These are phyloP conservation scores for Inga oerstediana DNA, from an alignment of 306 rosid species.

Conservation along the genomic window DNA sequence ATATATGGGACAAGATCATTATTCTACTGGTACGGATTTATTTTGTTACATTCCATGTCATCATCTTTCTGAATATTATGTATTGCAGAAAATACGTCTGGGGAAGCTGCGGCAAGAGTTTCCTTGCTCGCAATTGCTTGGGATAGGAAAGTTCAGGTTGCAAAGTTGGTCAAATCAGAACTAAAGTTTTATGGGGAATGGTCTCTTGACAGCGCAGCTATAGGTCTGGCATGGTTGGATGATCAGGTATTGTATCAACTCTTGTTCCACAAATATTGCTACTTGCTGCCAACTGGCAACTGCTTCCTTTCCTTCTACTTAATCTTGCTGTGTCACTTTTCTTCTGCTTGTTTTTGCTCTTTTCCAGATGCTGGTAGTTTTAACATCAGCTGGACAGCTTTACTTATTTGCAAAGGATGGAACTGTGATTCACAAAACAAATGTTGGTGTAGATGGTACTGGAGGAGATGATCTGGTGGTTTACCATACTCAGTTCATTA, in stretches of 20 bases:
- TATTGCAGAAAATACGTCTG: constrained; percentile 56
- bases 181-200: constrained; percentile 78
- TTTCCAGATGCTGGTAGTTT: constrained; percentile 90
- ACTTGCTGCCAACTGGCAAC: constrained; percentile 18
- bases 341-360: constrained; percentile 38
- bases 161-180: constrained; percentile 84
- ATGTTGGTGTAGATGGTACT: constrained; percentile 67
- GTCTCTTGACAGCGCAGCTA: constrained; percentile 90
- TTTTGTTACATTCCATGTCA: constrained; percentile 37
- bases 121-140: constrained; percentile 96
- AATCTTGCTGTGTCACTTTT: constrained; percentile 30
- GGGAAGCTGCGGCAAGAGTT: constrained; percentile 73
- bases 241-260: constrained; percentile 67
- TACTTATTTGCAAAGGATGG: constrained; percentile 88
- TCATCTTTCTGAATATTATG: constrained; percentile 39
- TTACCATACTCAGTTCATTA: constrained; percentile 81
- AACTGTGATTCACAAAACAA: constrained; percentile 89
- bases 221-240: constrained; percentile 95
- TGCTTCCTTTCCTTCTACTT: constrained; percentile 24
- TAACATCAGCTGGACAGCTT: constrained; percentile 76
- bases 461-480: constrained; percentile 80
- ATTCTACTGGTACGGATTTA: constrained; percentile 57
- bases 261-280: constrained; percentile 19
- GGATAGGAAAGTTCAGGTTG: constrained; percentile 94
- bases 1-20: constrained; percentile 54